Base-by-base conservation (phyloP, 1,139 yeast species). In the Scheffersomyces quercinus region DNA sequence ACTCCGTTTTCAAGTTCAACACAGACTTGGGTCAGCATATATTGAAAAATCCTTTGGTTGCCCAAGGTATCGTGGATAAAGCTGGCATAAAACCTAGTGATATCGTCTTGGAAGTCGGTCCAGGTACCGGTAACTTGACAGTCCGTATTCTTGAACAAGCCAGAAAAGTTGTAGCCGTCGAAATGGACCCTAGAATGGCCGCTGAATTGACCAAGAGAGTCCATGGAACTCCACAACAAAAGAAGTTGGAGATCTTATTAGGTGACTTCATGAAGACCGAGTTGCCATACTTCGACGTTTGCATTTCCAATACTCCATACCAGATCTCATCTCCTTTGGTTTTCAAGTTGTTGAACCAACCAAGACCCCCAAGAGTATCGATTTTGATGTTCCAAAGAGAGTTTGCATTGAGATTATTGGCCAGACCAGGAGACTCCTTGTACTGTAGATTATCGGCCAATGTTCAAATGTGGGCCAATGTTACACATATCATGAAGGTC, bases 161-260 rank as follows among this genome's bases (percentile, higher is more conserved):
- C 1, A 77, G 89, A 43, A 88, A 85, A 56, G 97, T 93, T 12
- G 80, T 88, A 42, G 99, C 99, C 0, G 95, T 88, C 42, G 99
- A 93, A 71, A 91, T 91, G 93, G 99, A 93, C 68, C 98, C 99
- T 20, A 78, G 98, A 70, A 93, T 93, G 99, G 99, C 98, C 3
- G 98, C 98, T 0, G 99, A 93, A 66, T 76, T 93, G 59, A 89
- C 98, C 15, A 93, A 93, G 65, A 85, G 99, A 73, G 98, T 95
- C 24, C 97, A 90, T 59, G 98, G 98, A 11, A 91, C 95, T 28
- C 95, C 97, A 2, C 86, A 81, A 46, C 95, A 91, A 64, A 89
- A 88, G 68, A 89, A 90, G 63, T 74, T 93, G 45, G 99, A 93
- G 53, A 89, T 93, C 46, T 68, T 93, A 60, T 75, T 95, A 46